Conservation (phyloP, 164 flowering plant species). For the Nymphaea colorata region DNA sequence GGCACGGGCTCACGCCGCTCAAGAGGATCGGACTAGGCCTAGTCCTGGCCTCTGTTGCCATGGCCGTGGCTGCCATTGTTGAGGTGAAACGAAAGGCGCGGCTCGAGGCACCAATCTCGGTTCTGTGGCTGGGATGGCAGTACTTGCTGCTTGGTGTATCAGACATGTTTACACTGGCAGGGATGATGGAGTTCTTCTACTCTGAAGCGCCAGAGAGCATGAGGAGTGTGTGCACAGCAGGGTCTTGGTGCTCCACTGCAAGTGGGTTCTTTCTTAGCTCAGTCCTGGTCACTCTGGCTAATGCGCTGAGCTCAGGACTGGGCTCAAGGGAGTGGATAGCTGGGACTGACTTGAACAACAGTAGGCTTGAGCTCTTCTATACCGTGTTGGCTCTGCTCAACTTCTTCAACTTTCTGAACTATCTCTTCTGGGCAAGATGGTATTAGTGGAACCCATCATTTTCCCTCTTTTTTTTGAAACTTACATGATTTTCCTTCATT, state of each 20-base stretch:
- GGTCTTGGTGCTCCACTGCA: conserved; percentile 42
- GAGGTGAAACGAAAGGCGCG: conserved; percentile 29
- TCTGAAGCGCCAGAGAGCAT: conserved; percentile 36
- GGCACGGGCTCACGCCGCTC: conserved; percentile 38
- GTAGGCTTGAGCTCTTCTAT: conserved; percentile 44
- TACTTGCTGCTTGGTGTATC: conserved; percentile 49
- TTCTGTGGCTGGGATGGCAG: conserved; percentile 40
- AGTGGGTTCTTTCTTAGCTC: conserved; percentile 41
- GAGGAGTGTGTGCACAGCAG: conserved; percentile 33
- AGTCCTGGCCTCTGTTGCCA: conserved; percentile 31
- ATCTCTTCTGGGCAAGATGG: conserved; percentile 30
- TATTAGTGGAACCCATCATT: conserved; percentile 15
- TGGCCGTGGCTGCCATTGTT: conserved; percentile 32
- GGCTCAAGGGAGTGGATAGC: conserved; percentile 38
- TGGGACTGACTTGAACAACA: conserved; percentile 38
- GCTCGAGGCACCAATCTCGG: conserved; percentile 31
- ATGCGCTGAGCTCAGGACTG: conserved; percentile 17
- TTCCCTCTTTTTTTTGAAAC: no score
- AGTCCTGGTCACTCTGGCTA: conserved; percentile 32
- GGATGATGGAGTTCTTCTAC: conserved; percentile 47
- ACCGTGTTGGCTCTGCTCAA: conserved; percentile 37
- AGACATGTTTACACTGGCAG: conserved; percentile 44
- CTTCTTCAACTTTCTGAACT: conserved; percentile 27
- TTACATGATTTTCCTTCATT: no score
- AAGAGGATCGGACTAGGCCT: conserved; percentile 44